phyloP scores from a whole-genome alignment of 805 yeast genomes.

The Yarrowia yakushimensis region DNA sequence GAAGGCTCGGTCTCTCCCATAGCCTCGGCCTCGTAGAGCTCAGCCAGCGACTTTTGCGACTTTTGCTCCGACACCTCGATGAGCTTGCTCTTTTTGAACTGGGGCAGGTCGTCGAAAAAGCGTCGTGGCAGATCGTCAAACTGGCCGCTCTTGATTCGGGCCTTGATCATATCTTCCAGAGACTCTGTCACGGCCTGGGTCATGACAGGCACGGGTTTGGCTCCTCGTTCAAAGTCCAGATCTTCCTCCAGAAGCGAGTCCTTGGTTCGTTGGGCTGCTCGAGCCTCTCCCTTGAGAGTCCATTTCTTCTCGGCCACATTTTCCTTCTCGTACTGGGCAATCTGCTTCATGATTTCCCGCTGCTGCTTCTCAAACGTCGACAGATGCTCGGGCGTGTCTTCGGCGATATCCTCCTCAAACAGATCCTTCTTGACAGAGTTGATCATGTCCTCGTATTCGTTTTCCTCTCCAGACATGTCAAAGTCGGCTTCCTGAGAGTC shows the following conservation, averaged over 20 bases:
- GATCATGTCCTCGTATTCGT: conserved; percentile 26
- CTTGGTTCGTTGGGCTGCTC: conserved; percentile 71
- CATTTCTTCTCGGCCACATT: conserved; percentile 87
- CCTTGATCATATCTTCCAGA: conserved; percentile 81
- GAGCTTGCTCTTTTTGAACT: conserved; percentile 47
- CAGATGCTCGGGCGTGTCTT: conserved; percentile 56
- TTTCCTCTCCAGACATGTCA: conserved; percentile 34
- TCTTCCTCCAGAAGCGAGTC: conserved; percentile 76
- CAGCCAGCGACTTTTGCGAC: conserved; percentile 84
- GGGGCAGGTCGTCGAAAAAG: conserved; percentile 54
- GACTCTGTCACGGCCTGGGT: conserved; percentile 84
- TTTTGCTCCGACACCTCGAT: conserved; percentile 78
- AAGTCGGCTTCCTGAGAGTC: conserved; percentile 35
- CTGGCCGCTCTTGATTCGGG: conserved; percentile 67
- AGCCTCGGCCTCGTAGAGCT: conserved; percentile 84
- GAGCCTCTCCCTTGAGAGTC: conserved; percentile 92
- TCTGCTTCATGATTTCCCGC: conserved; percentile 68
- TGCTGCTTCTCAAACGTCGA: conserved; percentile 86
- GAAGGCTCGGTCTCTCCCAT: conserved; percentile 40
- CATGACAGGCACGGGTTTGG: conserved; percentile 94
- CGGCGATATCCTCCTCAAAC: conserved; percentile 47
- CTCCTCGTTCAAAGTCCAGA: conserved; percentile 84
- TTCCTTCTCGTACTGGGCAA: conserved; percentile 74
- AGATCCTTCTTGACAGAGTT: conserved; percentile 35
- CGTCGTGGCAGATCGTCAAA: conserved; percentile 85